Percentiles rank a stretch among this genome's conserved stretches.
phyloP scores from a whole-genome alignment of 2,329 filamentous ascomycete genomes.

The Chaetomium olivaceum region DNA sequence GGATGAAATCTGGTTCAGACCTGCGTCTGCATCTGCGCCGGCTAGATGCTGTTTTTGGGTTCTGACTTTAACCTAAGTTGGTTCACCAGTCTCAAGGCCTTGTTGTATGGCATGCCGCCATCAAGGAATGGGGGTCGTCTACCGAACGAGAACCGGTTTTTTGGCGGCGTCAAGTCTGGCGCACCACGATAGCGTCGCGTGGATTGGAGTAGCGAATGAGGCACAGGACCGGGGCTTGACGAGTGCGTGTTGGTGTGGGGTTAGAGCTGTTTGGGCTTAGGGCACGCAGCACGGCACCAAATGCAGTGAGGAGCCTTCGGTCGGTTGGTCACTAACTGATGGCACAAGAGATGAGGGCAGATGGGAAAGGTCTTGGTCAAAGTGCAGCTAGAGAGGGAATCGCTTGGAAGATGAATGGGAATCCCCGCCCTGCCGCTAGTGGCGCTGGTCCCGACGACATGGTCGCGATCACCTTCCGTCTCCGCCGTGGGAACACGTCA shows the following conservation, averaged over 20 bases:
- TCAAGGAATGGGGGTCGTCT: neutral
- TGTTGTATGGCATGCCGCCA: neutral
- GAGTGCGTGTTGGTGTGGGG: slow-evolving; percentile 1
- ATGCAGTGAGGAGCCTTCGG: neutral
- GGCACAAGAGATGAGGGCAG: neutral
- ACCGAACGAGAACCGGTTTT: neutral
- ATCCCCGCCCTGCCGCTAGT: neutral
- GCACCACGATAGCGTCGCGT: neutral
- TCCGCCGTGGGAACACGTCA: neutral
- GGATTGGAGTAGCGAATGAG: neutral
- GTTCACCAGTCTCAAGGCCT: neutral
- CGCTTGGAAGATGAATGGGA: neutral
- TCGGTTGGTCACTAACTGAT: neutral
- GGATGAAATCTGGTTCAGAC: neutral
- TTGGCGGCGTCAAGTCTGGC: neutral
- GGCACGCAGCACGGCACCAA: neutral
- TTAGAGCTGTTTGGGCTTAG: neutral
- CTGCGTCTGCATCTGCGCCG: neutral
- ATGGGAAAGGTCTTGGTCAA: neutral
- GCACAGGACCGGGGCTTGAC: neutral
- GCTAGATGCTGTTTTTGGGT: neutral
- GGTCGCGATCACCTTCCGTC: neutral
- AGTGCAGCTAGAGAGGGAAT: neutral
- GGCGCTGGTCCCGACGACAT: neutral
- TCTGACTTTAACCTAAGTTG: neutral